Conservation (phyloP, 352 stramenopile genomes). For the Phytophthora citricola region DNA sequence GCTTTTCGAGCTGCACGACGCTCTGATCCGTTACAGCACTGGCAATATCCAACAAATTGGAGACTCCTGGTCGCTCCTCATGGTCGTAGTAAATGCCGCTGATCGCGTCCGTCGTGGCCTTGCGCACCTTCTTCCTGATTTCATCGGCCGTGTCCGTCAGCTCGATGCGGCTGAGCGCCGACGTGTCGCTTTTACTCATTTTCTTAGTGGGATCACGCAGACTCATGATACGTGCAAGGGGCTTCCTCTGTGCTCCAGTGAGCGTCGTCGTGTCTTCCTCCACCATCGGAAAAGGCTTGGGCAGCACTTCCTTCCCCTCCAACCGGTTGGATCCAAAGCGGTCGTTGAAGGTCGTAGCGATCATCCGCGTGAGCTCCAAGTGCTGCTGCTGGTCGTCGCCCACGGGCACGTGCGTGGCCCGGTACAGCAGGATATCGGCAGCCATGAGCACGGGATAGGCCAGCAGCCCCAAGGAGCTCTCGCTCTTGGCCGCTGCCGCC, state of each 20-base stretch:
- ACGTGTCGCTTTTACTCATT: constrained; percentile 98
- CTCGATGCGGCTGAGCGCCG: constrained; percentile 94
- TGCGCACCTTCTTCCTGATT: constrained; percentile 89
- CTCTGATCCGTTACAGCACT: constrained; percentile 76
- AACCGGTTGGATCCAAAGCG: constrained; percentile 77
- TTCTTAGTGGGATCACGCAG: constrained; percentile 96
- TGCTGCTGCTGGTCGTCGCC: constrained; percentile 99
- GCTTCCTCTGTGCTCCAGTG: constrained; percentile 15
- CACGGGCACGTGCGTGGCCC: constrained; percentile 96
- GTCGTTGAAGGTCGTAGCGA: constrained; percentile 96
- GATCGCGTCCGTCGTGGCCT: constrained; percentile 90
- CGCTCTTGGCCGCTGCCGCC: constrained; percentile 75
- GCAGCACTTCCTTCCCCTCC: constrained; percentile 47
- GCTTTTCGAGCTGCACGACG: constrained; percentile 73
- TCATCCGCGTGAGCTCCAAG: constrained; percentile 98
- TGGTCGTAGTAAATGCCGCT: constrained; percentile 91
- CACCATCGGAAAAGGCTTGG: constrained; percentile 60
- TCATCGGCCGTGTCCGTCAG: constrained; percentile 80
- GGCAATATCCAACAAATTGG: constrained; percentile 96
- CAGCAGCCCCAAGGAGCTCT: constrained; percentile 93
- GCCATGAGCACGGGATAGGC: constrained; percentile 99
- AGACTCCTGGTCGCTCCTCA: constrained; percentile 92
- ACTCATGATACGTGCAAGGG: constrained; percentile 96
- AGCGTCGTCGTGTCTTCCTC: constrained; percentile 46
- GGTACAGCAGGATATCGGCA: constrained; percentile 99